Base-by-base conservation (phyloP, 2,329 filamentous ascomycete genomes). In the Ceratocystis huliohia region DNA sequence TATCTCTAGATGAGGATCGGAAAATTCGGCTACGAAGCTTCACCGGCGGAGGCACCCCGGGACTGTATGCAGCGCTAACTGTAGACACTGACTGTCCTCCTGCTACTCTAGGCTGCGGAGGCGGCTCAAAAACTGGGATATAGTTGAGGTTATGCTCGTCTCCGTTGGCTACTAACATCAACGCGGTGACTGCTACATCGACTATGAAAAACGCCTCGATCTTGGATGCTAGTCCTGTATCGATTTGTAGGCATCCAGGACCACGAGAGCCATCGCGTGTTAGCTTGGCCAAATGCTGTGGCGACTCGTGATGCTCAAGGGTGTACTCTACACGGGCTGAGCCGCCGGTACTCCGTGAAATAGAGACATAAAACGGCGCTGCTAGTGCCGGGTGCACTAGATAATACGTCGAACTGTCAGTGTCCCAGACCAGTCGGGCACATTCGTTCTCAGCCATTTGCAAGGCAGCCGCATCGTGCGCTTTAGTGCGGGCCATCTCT, bases 401-500 rank as follows among this genome's bases (percentile, higher is more conserved):
- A 73, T 83, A 87, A 73, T 85, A 81, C 70, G 77, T 81, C 5
- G 75, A 74, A 66, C 77, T 80, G 71, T 87, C 84, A 37, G 82
- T 81, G 71, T 87, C 84, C 82, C 86, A 91, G n/a, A 88, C 83
- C 1, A 92, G 81, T 1, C 85, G 81, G 28, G 84, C 88, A 70
- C 84, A 85, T 75, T 91, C 87, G 41, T 82, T 80, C 72, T 88
- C 84, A 0, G 87, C 87, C 44, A 85, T 82, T 67, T 80, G 79
- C 3, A 85, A 79, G 8, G 86, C 81, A 0, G 81, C 78, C 1
- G 81, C 78, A 28, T 65, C 66, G 70, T 70, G 66, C 37, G 85
- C 76, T 30, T 81, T 79, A 67, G 87, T 84, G 1, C 85, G 76
- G 1, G 84, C 86, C 73, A 85, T 80, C 57, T 81, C 83, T 0